Base-by-base conservation (phyloP, 2,329 filamentous ascomycete genomes). In the Saccharata proteae region DNA sequence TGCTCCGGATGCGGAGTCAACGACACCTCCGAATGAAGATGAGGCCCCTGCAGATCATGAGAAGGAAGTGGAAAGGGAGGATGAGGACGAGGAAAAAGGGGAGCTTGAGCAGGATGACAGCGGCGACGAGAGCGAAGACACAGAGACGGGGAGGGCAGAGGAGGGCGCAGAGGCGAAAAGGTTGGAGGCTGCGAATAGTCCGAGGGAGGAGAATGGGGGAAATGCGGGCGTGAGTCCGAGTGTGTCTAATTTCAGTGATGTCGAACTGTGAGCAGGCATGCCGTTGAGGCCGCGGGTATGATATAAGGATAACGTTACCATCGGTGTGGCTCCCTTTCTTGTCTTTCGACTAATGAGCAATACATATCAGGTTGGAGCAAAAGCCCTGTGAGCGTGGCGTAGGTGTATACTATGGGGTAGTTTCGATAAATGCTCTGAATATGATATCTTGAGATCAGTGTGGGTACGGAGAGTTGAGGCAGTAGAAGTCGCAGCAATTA, bases 1-100 rank as follows among this genome's bases (percentile, higher is more conserved):
- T 31, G 47, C 50, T 5, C 48, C 53, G 27, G 47, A 54, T 17
- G 22, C 19, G 19, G 19, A 6, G 11, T 52, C 18, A 53, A 48
- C 30, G 45, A 46, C 10, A 6, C 14, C 25, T 9, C 38, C 41
- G 12, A 36, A 37, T 10, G 44, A 48, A 15, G 37, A 45, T 17
- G 47, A 49, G 29, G 42, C 46, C 12, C 20, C 20, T 5, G 26
- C 18, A 14, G 32, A 47, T 40, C 18, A 39, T 26, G 30, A 45
- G 40, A 21, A 40, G 38, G 36, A 28, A 15, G 39, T 35, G 10
- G 32, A 34, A 16, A 43, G 46, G 11, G 46, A 44, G 15, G 28
- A 32, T 22, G 27, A 36, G 16, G 20, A 41, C 18, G 36, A 22
- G 21, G 17, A 17, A 14, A 18, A 19, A 28, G 34, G 25, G n/a